A percentile compares a stretch with the other conserved stretches of the same genome.
Conservation (phyloP, 2,329 filamentous ascomycete species). For the Neurospora crassa region DNA sequence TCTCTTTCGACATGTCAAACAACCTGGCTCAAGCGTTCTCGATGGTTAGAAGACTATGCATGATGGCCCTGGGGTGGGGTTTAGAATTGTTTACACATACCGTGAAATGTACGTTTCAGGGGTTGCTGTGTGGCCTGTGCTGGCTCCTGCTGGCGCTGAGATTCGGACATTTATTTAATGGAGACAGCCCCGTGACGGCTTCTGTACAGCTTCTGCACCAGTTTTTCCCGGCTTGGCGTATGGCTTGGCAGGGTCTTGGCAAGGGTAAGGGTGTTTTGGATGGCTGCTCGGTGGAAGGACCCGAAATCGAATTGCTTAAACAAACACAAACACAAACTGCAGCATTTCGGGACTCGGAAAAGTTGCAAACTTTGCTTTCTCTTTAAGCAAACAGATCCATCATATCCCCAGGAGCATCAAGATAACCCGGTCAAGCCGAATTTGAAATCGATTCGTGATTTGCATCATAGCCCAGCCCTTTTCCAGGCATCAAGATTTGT, state of each 20-base stretch:
- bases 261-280: neutral
- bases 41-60: neutral
- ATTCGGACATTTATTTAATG: neutral
- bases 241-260: neutral
- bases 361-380: neutral
- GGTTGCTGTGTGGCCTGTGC: neutral
- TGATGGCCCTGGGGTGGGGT: neutral
- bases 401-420: neutral
- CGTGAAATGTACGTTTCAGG: conserved; percentile 15
- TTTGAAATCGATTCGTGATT: neutral
- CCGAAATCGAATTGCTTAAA: neutral
- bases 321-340: neutral
- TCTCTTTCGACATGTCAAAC: conserved; percentile 18
- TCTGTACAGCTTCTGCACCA: neutral
- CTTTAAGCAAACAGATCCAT: neutral
- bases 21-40: conserved; percentile 6
- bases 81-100: conserved; percentile 4
- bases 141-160: neutral
- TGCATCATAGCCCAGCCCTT: neutral
- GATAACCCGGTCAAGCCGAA: neutral
- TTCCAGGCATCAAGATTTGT: neutral
- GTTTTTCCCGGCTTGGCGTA: neutral
- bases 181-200: neutral
- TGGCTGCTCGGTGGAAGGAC: neutral
- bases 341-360: neutral